These are phyloP conservation scores for Ceratocystis papillata DNA, from an alignment of 2,329 filamentous ascomycete species.

Conservation along the genomic window DNA sequence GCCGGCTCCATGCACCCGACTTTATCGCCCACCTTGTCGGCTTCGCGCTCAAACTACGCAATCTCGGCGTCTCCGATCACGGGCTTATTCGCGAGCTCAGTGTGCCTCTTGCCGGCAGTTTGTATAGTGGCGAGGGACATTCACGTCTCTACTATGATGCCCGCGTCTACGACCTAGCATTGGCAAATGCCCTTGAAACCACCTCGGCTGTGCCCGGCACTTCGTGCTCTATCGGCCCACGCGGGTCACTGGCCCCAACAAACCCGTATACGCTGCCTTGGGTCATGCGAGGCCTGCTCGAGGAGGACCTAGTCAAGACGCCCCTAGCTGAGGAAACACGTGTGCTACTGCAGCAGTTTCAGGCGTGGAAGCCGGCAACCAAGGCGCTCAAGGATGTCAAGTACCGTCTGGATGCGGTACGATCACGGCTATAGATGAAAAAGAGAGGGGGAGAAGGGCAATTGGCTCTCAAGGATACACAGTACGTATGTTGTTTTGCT, in stretches of 20 bases:
- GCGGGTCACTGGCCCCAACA: slow-evolving; percentile 37
- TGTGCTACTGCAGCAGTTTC: slow-evolving; percentile 74
- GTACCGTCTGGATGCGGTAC: slow-evolving; percentile 81
- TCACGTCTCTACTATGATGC: slow-evolving; percentile 85
- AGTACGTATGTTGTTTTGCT: no score
- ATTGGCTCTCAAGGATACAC: no score
- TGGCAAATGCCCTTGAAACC: slow-evolving; percentile 64
- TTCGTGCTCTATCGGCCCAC: slow-evolving; percentile 30
- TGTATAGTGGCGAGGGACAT: slow-evolving; percentile 88
- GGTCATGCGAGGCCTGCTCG: slow-evolving; percentile 85
- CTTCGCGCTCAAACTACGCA: slow-evolving; percentile 86
- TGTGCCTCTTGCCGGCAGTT: slow-evolving; percentile 72
- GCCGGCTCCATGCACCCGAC: slow-evolving; percentile 79
- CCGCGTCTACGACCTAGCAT: slow-evolving; percentile 68
- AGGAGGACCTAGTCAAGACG: slow-evolving; percentile 80
- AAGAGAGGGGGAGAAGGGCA: no score
- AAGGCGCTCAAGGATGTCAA: slow-evolving; percentile 95
- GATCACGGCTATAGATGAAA: slow-evolving; percentile 57
- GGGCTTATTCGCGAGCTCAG: slow-evolving; percentile 86
- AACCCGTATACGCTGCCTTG: slow-evolving; percentile 92
- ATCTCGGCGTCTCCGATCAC: slow-evolving; percentile 85
- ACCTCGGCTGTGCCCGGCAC: slow-evolving; percentile 41
- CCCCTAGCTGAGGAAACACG: slow-evolving; percentile 67
- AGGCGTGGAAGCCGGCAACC: slow-evolving; percentile 80
- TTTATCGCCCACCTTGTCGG: slow-evolving; percentile 90